phyloP scores from a whole-genome alignment of 345 rosid genomes.

The Lepidium didymum region DNA sequence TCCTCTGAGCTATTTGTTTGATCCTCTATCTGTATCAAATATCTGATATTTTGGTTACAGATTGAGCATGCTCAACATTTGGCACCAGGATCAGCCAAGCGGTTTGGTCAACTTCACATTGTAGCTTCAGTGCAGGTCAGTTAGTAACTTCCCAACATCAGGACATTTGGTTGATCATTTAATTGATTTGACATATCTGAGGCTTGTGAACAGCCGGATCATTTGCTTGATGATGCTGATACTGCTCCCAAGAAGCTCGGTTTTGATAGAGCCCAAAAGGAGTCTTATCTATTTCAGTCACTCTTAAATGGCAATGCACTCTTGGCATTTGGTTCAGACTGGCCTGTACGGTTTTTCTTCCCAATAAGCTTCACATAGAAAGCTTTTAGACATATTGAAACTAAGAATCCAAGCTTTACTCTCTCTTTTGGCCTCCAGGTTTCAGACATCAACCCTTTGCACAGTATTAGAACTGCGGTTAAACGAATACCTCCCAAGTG shows the following conservation, averaged over 20 bases:
- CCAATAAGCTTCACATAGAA: not conserved
- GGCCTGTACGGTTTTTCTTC: constrained; percentile 65
- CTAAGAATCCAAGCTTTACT: not conserved
- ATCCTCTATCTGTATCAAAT: not conserved
- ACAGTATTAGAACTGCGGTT: constrained; percentile 59
- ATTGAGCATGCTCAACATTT: constrained; percentile 94
- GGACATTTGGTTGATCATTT: not conserved
- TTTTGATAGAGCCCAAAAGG: constrained; percentile 53
- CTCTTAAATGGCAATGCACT: constrained; percentile 50
- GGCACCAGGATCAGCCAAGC: constrained; percentile 47
- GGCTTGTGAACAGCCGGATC: constrained; percentile 66
- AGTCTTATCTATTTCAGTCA: constrained; percentile 58
- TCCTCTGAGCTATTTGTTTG: not conserved
- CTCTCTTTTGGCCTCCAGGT: constrained; percentile 42
- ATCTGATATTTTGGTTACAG: constrained; percentile 32
- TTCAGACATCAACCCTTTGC: constrained; percentile 55
- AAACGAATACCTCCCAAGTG: constrained; percentile 72
- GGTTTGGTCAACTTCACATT: constrained; percentile 63
- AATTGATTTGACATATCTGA: not conserved
- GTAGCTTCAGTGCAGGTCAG: constrained; percentile 83
- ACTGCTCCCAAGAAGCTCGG: constrained; percentile 71
- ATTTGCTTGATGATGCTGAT: constrained; percentile 80
- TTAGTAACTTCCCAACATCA: not conserved
- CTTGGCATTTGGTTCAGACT: constrained; percentile 87
- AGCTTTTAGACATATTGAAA: not conserved